A percentile compares a stretch with the other conserved stretches of the same genome.
Evolutionary conservation across 176 grass and related monocot genomes (phyloP).

Genomic region (Zea mays): DNA sequence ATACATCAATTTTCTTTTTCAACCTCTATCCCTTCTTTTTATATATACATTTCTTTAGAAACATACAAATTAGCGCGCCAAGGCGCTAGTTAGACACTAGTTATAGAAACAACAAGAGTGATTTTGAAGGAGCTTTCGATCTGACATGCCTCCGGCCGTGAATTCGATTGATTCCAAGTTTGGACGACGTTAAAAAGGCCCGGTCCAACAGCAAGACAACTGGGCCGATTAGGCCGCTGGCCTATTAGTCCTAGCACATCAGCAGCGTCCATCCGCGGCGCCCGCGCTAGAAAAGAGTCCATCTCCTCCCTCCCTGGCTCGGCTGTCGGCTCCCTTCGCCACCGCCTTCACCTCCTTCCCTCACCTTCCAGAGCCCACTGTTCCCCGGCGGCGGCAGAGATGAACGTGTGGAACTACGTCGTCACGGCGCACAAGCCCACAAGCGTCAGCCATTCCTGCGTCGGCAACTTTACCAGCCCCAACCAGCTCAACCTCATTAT

Average conservation of each 20-base stretch:
- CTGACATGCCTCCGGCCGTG: too few relatives aligned
- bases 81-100: too few relatives aligned
- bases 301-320: background rate
- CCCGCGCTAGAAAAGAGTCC: too few relatives aligned
- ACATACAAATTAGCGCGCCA: too few relatives aligned
- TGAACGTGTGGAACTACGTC: conserved; percentile 99
- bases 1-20: too few relatives aligned
- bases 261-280: background rate
- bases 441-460: conserved; percentile 95
- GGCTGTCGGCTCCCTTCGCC: background rate
- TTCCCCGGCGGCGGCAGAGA: conserved; percentile 38
- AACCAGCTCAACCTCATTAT: conserved; percentile 91
- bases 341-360: conserved; percentile 4
- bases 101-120: too few relatives aligned
- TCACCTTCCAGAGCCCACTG: conserved; percentile 1
- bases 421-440: conserved; percentile 99
- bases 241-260: too few relatives aligned
- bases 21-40: too few relatives aligned
- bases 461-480: conserved; percentile 96
- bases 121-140: too few relatives aligned
- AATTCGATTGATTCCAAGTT: too few relatives aligned
- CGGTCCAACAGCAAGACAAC: background rate
- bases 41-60: too few relatives aligned
- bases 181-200: background rate
- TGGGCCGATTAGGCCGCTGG: background rate